Percentiles rank a stretch among this genome's conserved stretches.
Conservation (phyloP, 2,329 filamentous ascomycete species). For the Chaetomiaceae sp. region DNA sequence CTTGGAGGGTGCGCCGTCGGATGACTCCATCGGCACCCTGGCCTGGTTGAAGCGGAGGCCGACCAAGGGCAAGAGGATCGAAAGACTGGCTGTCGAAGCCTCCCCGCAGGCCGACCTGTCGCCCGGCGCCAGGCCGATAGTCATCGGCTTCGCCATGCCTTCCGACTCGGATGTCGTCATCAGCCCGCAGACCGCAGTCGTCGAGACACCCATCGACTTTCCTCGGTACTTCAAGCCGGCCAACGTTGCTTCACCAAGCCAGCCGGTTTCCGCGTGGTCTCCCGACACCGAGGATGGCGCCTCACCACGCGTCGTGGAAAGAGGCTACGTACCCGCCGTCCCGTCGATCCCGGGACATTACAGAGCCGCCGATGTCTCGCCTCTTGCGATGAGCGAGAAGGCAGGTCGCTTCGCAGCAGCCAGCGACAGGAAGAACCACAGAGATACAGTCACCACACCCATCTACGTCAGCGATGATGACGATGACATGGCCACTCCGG, state of each 20-base stretch:
- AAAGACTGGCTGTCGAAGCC: conserved; percentile 23
- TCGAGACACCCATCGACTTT: conserved; percentile 39
- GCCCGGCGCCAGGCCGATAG: conserved; percentile 65
- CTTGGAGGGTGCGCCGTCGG: conserved; percentile 52
- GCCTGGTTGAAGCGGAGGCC: conserved; percentile 50
- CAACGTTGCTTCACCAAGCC: conserved; percentile 36
- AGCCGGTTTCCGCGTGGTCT: conserved; percentile 51
- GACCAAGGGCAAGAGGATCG: conserved; percentile 30
- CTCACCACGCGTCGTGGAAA: conserved; percentile 31
- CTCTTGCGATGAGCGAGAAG: conserved; percentile 38
- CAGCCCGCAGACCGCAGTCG: conserved; percentile 48
- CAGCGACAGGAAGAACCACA: conserved; percentile 9
- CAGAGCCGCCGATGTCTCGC: conserved; percentile 14
- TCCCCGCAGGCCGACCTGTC: conserved; percentile 49
- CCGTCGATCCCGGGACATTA: conserved; percentile 48
- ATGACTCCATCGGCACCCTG: conserved; percentile 53
- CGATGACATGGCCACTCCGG: conserved; percentile 49
- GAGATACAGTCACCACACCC: conserved; percentile 15
- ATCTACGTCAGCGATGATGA: conserved; percentile 43
- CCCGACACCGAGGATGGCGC: conserved; percentile 55
- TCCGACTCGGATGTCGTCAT: conserved; percentile 46
- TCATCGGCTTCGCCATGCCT: conserved; percentile 66
- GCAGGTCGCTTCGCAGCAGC: conserved; percentile 35
- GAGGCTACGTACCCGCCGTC: conserved; percentile 52
- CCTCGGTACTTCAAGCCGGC: conserved; percentile 24